Base-by-base conservation (phyloP, 768 basidiomycete species). In the Polyporus arcularius region DNA sequence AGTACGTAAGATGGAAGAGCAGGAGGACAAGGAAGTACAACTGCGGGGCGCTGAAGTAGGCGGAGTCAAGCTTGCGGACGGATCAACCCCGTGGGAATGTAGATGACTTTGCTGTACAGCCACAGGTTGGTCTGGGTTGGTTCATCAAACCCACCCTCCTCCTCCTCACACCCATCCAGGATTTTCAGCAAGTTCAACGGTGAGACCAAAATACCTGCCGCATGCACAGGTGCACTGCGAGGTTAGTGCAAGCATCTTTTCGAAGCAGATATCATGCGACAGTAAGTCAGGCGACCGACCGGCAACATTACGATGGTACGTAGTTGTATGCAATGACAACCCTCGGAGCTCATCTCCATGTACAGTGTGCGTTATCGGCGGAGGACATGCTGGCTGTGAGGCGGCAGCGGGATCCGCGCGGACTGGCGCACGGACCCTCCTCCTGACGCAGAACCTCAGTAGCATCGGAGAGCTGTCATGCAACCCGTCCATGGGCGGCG, bases 371-470 rank as follows among this genome's bases (percentile, higher is more conserved):
- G 81, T 96, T 32, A 92, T 96, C 65, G 94, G 94, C 30, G 94
- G 90, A 4, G 94, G 94, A 4, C 94, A 96, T 77, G 94, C 94
- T 32, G 94, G 94, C 1, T 94, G 92, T 67, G 94, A 96, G 71
- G 94, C 94, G 1, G 94, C 94, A 0, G 85, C 93, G 5, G 94
- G 89, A 2, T 82, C 94, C 15, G 93, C 94, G 1, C 80, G 94
- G 47, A 84, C 88, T 0, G 93, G 94, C 1, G 93, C 94, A 2
- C 80, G 82, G 62, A 95, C 93, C 0, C 66, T 94, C 9, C 79
- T 96, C 8, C 73, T 96, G 58, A 96, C 94, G 1, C 94, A 94
- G 72, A 87, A 83, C 54, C 69, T 92, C 15, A 87, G 90, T 52
- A 93, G 87, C 0, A 84, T 96, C 48, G 94, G 94, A 38, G 86